Percentiles rank a stretch among this genome's conserved stretches.
Conservation (phyloP, 2,329 filamentous ascomycete genomes). For the Kalaharituber pfeilii region DNA sequence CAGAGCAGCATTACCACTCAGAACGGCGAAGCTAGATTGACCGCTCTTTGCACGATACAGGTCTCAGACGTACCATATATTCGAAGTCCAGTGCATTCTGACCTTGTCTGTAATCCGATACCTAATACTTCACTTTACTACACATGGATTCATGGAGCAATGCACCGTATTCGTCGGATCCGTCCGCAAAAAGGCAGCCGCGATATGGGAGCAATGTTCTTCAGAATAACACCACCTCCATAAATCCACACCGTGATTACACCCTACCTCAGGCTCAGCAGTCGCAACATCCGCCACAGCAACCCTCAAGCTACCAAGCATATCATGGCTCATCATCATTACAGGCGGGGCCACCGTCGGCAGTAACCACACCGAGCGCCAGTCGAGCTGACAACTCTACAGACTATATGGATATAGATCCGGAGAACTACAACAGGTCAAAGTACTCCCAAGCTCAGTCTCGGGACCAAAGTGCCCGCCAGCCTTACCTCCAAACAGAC, state of each 20-base stretch:
- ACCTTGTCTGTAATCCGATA: neutral
- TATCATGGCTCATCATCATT: conserved; percentile 14
- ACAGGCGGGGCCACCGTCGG: conserved; percentile 12
- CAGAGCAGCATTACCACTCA: neutral
- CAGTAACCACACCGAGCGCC: conserved; percentile 13
- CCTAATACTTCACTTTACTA: neutral
- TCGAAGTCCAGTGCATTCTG: neutral
- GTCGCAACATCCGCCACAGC: conserved; percentile 7
- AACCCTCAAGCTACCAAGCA: conserved; percentile 13
- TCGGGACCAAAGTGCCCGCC: conserved; percentile 35
- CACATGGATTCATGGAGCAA: conserved; percentile 16
- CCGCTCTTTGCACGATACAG: neutral
- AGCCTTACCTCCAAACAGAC: conserved; percentile 53
- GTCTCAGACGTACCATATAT: neutral
- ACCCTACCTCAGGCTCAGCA: neutral
- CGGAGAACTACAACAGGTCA: conserved; percentile 65
- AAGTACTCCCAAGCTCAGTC: conserved; percentile 71
- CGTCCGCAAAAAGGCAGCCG: conserved; percentile 15
- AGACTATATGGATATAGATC: conserved; percentile 48
- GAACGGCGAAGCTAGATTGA: neutral
- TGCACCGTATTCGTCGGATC: conserved; percentile 12
- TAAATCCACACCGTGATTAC: conserved; percentile 16
- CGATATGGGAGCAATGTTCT: conserved; percentile 17
- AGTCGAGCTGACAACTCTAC: conserved; percentile 14
- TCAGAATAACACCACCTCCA: conserved; percentile 10